Conservation (phyloP, 2,329 filamentous ascomycete species). For the Orbilia blumenaviensis region DNA sequence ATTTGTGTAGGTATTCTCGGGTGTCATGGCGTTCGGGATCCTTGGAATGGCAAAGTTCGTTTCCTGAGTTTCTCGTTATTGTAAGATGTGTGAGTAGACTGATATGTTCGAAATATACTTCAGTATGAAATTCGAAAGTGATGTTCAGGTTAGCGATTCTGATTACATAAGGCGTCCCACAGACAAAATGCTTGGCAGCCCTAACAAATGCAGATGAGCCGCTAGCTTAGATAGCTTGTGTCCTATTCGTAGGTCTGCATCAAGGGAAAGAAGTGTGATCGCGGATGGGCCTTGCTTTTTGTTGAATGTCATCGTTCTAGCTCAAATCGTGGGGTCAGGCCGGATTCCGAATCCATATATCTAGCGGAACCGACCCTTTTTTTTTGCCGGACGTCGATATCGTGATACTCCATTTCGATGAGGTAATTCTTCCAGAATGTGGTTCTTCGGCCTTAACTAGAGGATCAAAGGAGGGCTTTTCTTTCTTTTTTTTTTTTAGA, state of each 20-base stretch:
- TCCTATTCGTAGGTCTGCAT: background rate
- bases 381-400: background rate
- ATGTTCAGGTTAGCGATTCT: background rate
- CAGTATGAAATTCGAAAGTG: background rate
- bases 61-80: background rate
- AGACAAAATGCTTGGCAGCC: slow-evolving; percentile 6
- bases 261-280: background rate
- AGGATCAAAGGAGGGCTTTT: background rate
- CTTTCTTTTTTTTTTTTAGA: too few relatives aligned
- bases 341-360: background rate
- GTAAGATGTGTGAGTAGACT: background rate
- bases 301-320: background rate
- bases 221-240: background rate
- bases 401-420: background rate
- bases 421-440: background rate
- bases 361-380: background rate
- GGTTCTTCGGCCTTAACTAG: background rate
- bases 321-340: background rate
- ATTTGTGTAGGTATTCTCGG: background rate
- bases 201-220: background rate
- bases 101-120: background rate
- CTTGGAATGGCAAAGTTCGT: background rate
- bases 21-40: slow-evolving; percentile 6
- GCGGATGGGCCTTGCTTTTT: background rate
- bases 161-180: background rate